These are phyloP conservation scores for Juglanconis oblonga DNA, from an alignment of 2,329 filamentous ascomycete genomes.

Conservation along the genomic window DNA sequence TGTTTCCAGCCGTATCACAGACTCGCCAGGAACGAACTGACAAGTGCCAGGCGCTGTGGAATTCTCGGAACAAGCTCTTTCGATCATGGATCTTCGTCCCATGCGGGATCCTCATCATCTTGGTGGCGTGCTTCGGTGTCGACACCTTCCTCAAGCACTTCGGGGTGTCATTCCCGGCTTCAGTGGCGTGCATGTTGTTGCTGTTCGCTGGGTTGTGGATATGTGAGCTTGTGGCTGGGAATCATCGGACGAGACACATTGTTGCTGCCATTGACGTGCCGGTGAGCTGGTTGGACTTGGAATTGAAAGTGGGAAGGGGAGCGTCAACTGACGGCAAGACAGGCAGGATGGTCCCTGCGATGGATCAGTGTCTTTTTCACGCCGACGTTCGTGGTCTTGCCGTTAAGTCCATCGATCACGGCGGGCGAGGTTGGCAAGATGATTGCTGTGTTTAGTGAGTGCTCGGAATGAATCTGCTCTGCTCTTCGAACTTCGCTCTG, in stretches of 20 bases:
- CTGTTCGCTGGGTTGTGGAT: conserved; percentile 49
- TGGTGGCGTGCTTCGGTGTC: conserved; percentile 42
- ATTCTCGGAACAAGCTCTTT: conserved; percentile 18
- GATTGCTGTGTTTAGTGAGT: conserved; percentile 55
- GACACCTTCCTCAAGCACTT: conserved; percentile 42
- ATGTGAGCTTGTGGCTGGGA: conserved; percentile 45
- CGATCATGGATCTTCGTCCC: conserved; percentile 52
- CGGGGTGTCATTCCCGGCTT: conserved; percentile 55
- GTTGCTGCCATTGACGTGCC: conserved; percentile 52
- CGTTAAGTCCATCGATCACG: conserved; percentile 52
- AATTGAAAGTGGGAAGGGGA: background rate
- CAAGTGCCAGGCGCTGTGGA: conserved; percentile 9
- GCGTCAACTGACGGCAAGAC: background rate
- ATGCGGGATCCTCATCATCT: conserved; percentile 36
- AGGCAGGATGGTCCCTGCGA: conserved; percentile 55
- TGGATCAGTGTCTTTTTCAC: conserved; percentile 61
- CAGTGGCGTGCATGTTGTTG: conserved; percentile 55
- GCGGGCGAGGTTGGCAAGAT: conserved; percentile 56
- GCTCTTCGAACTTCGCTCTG: background rate
- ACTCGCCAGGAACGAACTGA: background rate
- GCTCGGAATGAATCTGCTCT: no score
- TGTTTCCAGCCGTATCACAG: no score
- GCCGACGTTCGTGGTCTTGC: conserved; percentile 57
- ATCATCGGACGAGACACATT: conserved; percentile 43
- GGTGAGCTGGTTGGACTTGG: conserved; percentile 34